A percentile compares a stretch with the other conserved stretches of the same genome.
phyloP scores from a whole-genome alignment of 371 early-diverging fungal genomes.

The Paraphysoderma sedebokerense region DNA sequence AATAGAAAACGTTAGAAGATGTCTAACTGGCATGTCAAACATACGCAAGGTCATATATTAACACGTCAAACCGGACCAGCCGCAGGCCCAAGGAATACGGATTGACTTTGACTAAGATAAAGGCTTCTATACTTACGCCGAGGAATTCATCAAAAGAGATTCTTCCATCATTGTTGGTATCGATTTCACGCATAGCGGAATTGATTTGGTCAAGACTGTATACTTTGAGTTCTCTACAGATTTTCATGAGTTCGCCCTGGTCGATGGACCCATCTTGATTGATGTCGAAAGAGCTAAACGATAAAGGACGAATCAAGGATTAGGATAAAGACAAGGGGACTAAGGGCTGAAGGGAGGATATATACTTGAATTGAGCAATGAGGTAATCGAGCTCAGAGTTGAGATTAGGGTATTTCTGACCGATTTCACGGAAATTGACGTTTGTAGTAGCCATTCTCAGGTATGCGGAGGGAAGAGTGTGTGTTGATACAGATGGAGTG shows the following conservation, averaged over 20 bases:
- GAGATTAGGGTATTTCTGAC: background rate
- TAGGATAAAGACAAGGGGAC: background rate
- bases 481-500: too few species aligned
- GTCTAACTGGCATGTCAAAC: background rate
- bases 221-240: constrained; percentile 45
- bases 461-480: too few species aligned
- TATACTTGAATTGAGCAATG: too few species aligned
- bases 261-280: constrained; percentile 58
- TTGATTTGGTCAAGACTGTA: constrained; percentile 60
- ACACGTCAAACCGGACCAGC: too few species aligned
- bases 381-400: background rate
- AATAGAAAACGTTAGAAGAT: background rate
- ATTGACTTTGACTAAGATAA: too few species aligned
- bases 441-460: too few species aligned
- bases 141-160: constrained; percentile 70
- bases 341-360: background rate
- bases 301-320: background rate
- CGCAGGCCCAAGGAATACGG: too few species aligned
- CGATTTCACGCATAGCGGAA: constrained; percentile 46
- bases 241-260: constrained; percentile 47
- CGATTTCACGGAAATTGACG: background rate
- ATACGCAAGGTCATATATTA: too few species aligned
- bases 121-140: too few species aligned
- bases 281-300: constrained; percentile 24
- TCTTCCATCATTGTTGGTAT: constrained; percentile 47